Evolutionary conservation across 805 yeast species (phyloP), one percentile per base, ranked within the genome.

Genomic region (Wickerhamomyces bisporus): DNA sequence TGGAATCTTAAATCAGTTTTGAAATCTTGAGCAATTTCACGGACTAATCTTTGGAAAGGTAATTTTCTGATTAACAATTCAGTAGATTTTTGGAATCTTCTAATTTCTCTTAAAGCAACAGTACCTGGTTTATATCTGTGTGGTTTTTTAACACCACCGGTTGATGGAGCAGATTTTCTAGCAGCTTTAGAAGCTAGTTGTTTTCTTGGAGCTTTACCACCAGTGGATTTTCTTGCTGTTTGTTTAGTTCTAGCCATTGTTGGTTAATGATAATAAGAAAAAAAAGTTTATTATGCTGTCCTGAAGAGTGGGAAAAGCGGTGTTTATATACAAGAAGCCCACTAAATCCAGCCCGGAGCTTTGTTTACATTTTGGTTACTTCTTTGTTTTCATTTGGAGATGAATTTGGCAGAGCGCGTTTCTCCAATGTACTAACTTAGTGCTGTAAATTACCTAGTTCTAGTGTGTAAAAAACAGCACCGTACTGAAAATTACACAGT

Each of bases 71-170:
- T 86, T 68, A 91, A 79, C 38, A 91, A 75, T 66, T 89, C 96
- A 54, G 98, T 89, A 44, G 95, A 84, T 65, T 87, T 86, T 74
- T 91, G 98, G 75, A 89, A 91, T 77, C 94, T 83, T 77, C 96
- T 84, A 62, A 93, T 86, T 75, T 91, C 98, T 74, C 95, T 82
- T 65, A 87, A 77, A 47, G 97, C 97, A 60, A 84, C 93, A 62
- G 93, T 86, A 80, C 95, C 95, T 71, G 95, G 95, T 85, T 84
- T 84, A 75, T 86, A 86, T 83, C 95, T 85, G 80, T 85, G 94
- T 49, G 93, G 93, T 69, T 84, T 84, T 80, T 84, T 84, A 58
- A 85, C 93, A 81, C 94, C 94, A 65, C 93, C 93, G 45, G 88
- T 75, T 38, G 86, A 75, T 79, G 94, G 94, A 36, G 94, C 94